Percentiles rank a stretch among this genome's conserved stretches.
These are phyloP conservation scores for Fusarium nodosum DNA, from an alignment of 2,329 filamentous ascomycete genomes.

Conservation along the genomic window DNA sequence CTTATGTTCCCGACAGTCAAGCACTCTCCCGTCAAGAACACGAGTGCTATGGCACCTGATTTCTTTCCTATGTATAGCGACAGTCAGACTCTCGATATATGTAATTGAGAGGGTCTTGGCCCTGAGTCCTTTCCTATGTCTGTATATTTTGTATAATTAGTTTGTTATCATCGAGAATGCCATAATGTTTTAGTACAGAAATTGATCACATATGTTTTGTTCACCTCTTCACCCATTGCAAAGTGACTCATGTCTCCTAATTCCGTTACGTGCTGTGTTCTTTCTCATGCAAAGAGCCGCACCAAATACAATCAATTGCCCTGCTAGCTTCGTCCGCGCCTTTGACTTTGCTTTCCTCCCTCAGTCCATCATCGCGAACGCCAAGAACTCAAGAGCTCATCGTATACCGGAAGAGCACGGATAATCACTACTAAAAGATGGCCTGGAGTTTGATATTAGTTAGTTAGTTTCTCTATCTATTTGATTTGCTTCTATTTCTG, in stretches of 20 bases:
- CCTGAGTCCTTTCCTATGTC: slow-evolving; percentile 30
- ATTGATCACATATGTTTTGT: slow-evolving; percentile 18
- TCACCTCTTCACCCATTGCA: neutral
- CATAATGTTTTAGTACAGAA: slow-evolving; percentile 5
- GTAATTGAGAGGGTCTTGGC: slow-evolving; percentile 3
- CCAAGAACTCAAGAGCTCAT: neutral
- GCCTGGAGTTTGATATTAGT: neutral
- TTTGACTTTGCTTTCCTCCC: no score
- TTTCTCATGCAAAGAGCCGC: neutral
- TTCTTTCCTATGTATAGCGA: slow-evolving; percentile 21
- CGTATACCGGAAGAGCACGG: neutral
- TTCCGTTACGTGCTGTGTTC: neutral
- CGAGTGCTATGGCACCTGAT: slow-evolving; percentile 1
- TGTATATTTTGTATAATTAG: slow-evolving; percentile 30
- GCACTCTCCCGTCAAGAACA: slow-evolving; percentile 5
- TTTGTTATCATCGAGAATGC: slow-evolving; percentile 2
- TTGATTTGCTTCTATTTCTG: neutral
- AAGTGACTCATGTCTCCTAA: neutral
- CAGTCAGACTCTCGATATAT: neutral
- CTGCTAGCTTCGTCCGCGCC: neutral
- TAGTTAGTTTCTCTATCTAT: neutral
- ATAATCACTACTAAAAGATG: neutral
- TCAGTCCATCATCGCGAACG: neutral
- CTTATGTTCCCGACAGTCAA: slow-evolving; percentile 14
- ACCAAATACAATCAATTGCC: neutral